These are phyloP conservation scores for Daldinia concentrica DNA, from an alignment of 495 filamentous ascomycete species.

Conservation along the genomic window DNA sequence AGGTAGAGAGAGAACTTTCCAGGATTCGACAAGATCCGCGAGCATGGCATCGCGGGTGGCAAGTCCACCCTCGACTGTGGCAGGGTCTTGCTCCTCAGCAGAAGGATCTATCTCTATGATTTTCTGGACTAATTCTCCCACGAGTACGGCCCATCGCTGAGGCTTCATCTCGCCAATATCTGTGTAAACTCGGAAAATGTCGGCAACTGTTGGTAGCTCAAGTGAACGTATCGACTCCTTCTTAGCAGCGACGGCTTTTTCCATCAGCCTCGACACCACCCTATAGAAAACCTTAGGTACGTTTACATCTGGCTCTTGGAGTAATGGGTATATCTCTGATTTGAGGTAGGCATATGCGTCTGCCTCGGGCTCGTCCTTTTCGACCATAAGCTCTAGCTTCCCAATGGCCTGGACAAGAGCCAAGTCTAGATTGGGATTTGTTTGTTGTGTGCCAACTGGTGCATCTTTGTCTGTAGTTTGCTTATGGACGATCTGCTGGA, in stretches of 20 bases:
- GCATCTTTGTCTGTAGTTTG: conserved; percentile 22
- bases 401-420: conserved; percentile 44
- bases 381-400: conserved; percentile 51
- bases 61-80: conserved; percentile 42
- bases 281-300: conserved; percentile 36
- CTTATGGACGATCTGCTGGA: conserved; percentile 41
- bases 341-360: conserved; percentile 55
- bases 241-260: conserved; percentile 47
- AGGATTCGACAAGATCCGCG: conserved; percentile 52
- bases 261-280: conserved; percentile 40
- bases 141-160: conserved; percentile 45
- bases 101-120: conserved; percentile 46
- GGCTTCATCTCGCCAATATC: conserved; percentile 47
- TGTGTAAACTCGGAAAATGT: conserved; percentile 51
- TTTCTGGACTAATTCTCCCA: conserved; percentile 46
- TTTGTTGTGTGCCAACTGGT: neutral
- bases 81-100: conserved; percentile 30
- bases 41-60: conserved; percentile 48
- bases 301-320: conserved; percentile 27
- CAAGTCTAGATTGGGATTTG: conserved; percentile 1
- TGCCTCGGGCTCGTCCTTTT: conserved; percentile 30
- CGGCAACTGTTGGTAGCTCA: conserved; percentile 50
- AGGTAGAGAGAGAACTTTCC: conserved; percentile 49
- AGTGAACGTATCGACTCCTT: conserved; percentile 44
- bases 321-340: conserved; percentile 48